Evolutionary conservation across 352 stramenopile species (phyloP).

Genomic region (Phytophthora constricta): DNA sequence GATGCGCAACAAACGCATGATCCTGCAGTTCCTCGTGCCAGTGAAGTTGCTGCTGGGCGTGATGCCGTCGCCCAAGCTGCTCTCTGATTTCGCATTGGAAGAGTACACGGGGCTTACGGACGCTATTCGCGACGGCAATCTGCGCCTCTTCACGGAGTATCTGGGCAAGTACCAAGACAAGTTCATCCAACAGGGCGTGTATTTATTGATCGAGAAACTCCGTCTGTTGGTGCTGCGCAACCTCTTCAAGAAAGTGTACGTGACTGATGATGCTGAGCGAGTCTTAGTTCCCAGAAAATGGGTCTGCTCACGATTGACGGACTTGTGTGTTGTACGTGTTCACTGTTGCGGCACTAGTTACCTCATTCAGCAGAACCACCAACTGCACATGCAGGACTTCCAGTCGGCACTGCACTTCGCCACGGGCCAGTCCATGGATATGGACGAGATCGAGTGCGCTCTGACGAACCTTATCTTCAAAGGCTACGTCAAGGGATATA

Average conservation of each 20-base stretch:
- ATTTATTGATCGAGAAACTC: conserved; percentile 97
- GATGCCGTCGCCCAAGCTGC: conserved; percentile 90
- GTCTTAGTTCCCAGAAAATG: not conserved
- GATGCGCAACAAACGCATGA: conserved; percentile 93
- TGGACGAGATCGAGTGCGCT: conserved; percentile 97
- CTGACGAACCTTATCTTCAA: conserved; percentile 98
- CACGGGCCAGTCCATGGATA: conserved; percentile 88
- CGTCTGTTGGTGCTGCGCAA: conserved; percentile 95
- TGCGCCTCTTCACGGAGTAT: conserved; percentile 93
- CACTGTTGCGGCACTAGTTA: conserved; percentile 54
- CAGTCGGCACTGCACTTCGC: conserved; percentile 87
- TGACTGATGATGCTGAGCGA: conserved; percentile 11
- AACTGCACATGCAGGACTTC: conserved; percentile 92
- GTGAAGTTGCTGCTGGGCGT: conserved; percentile 94
- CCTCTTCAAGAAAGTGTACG: conserved; percentile 96
- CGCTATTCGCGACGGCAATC: conserved; percentile 91
- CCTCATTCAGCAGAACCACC: conserved; percentile 84
- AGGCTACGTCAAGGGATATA: conserved; percentile 96
- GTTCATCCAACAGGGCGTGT: conserved; percentile 94
- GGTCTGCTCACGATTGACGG: conserved; percentile 2
- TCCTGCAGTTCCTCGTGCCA: conserved; percentile 95
- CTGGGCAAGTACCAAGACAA: conserved; percentile 90
- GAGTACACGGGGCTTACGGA: conserved; percentile 91
- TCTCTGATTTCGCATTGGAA: conserved; percentile 90
- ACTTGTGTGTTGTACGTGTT: conserved; percentile 3